Conservation (phyloP, 2,329 filamentous ascomycete species). For the Cladosporium sp. region DNA sequence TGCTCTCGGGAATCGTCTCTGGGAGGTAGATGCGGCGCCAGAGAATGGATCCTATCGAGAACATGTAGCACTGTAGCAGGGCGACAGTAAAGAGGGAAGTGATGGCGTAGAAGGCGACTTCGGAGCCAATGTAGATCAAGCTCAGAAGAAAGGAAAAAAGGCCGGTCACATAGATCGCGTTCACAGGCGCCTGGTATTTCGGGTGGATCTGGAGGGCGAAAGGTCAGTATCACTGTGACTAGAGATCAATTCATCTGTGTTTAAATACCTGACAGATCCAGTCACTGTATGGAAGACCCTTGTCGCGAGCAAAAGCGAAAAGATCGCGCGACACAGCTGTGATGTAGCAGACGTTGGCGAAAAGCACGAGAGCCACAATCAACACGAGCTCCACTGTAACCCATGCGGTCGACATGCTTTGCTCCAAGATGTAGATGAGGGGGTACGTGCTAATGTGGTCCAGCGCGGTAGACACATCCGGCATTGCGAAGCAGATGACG, state of each 20-base stretch:
- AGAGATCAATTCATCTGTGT: neutral
- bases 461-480: constrained; percentile 27
- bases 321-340: constrained; percentile 19
- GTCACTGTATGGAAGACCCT: constrained; percentile 31
- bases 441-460: constrained; percentile 32
- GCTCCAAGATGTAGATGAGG: constrained; percentile 32
- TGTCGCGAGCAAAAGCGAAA: constrained; percentile 34
- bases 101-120: constrained; percentile 38
- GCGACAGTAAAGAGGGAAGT: constrained; percentile 31
- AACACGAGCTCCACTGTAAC: constrained; percentile 15
- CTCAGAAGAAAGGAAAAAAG: constrained; percentile 43
- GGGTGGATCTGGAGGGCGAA: constrained; percentile 5
- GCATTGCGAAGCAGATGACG: constrained; percentile 32
- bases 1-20: constrained; percentile 10
- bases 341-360: constrained; percentile 31
- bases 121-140: constrained; percentile 35
- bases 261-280: constrained; percentile 26
- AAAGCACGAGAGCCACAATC: constrained; percentile 16
- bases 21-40: constrained; percentile 22
- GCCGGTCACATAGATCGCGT: constrained; percentile 40
- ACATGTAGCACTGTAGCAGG: constrained; percentile 17
- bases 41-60: constrained; percentile 23
- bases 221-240: neutral
- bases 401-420: constrained; percentile 16
- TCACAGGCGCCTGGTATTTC: constrained; percentile 16